A percentile compares a stretch with the other conserved stretches of the same genome.
These are phyloP conservation scores for Cyberlindnera maclurae DNA, from an alignment of 805 yeast species.

Conservation along the genomic window DNA sequence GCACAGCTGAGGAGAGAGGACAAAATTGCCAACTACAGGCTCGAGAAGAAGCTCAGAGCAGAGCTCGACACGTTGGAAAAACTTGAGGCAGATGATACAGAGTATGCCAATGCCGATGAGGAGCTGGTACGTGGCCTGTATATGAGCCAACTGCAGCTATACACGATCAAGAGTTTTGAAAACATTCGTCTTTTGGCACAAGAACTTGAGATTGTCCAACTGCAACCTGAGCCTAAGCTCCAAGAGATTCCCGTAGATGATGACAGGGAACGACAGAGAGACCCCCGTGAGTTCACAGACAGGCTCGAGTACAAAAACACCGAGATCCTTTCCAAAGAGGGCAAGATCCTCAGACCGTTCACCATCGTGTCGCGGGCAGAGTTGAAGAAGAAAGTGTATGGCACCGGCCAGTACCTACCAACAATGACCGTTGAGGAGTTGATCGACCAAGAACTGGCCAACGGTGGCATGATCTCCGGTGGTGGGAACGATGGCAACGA, in stretches of 20 bases:
- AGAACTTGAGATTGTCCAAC: constrained; percentile 59
- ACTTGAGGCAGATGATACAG: constrained; percentile 27
- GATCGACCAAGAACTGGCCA: constrained; percentile 74
- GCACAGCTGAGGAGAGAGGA: constrained; percentile 45
- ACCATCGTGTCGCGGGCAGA: constrained; percentile 60
- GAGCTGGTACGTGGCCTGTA: constrained; percentile 52
- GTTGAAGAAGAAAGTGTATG: constrained; percentile 60
- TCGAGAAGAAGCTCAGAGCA: constrained; percentile 45
- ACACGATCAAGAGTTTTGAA: constrained; percentile 46
- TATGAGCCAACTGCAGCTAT: constrained; percentile 46
- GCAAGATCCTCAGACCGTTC: constrained; percentile 80
- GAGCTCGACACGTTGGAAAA: constrained; percentile 36
- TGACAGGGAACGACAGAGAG: constrained; percentile 11
- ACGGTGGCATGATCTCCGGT: constrained; percentile 69
- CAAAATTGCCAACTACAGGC: constrained; percentile 62
- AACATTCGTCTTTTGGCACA: constrained; percentile 50
- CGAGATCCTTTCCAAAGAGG: constrained; percentile 59
- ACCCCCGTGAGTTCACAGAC: constrained; percentile 53
- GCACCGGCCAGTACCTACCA: constrained; percentile 89
- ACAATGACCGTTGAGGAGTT: constrained; percentile 93
- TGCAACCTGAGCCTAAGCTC: constrained; percentile 31
- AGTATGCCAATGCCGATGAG: constrained; percentile 44
- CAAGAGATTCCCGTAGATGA: constrained; percentile 15
- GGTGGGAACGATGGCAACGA: constrained; percentile 31
- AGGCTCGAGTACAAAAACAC: constrained; percentile 45